Evolutionary conservation across 768 basidiomycete species (phyloP), one percentile per base, ranked within the genome.

Genomic region (Tulasnella sp.): DNA sequence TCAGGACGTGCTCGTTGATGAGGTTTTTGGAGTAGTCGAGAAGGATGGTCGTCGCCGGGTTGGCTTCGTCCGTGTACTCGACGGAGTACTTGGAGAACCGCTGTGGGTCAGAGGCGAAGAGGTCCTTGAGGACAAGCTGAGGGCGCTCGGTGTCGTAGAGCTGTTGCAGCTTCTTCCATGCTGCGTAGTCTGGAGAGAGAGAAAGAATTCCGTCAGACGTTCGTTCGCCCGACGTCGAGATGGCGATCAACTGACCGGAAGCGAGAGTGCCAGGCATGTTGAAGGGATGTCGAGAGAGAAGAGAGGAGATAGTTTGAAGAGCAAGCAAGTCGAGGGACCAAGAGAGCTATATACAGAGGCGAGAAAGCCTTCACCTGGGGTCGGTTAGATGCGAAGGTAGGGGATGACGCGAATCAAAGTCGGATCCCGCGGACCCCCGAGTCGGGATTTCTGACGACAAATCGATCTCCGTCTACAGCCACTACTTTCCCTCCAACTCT

Each of bases 21-120:
- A 98, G 82, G 83, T 98, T 96, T 83, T 99, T 98, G 79, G 94
- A 97, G 83, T 92, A 95, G 81, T 99, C 96, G 78, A 97, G 85
- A 74, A 99, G 86, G 83, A 99, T 86, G 67, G 90, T 90, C 68
- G 89, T 89, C 74, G 85, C 83, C 8, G 89, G 85, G 65, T 89
- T 89, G 52, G 83, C 83, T 7, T 85, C 78, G 32, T 91, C 87
- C 44, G 84, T 83, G 81, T 95, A 95, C 75, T 88, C 85, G 69
- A 84, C 85, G 62, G 90, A 92, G 82, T 94, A 95, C 78, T 89
- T 92, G 64, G 86, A 78, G 84, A 98, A 99, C 73, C 97, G 90
- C 71, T 86, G 73, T 17, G 95, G 89, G 82, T 98, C 95, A 77
- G 90, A 84, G 22, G 88, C 88, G 79, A 99, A 99, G 77, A 99